A percentile compares a stretch with the other conserved stretches of the same genome.
phyloP scores from a whole-genome alignment of 768 basidiomycete species.

The Leccinum fibrillosum region DNA sequence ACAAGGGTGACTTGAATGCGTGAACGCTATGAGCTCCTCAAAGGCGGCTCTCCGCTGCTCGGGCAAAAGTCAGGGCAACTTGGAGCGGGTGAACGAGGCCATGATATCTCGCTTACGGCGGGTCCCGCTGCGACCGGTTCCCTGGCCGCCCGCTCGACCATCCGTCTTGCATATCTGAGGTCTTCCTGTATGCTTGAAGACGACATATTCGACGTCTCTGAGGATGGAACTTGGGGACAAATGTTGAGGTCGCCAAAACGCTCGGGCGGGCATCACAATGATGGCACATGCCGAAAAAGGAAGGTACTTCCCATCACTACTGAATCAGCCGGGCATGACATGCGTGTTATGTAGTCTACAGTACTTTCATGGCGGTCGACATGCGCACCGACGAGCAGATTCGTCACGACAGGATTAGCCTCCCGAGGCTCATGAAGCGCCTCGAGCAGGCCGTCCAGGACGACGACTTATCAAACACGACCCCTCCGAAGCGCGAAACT shows the following conservation, averaged over 20 bases:
- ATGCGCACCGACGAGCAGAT: slow-evolving; percentile 32
- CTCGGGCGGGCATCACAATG: slow-evolving; percentile 17
- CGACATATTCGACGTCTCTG: slow-evolving; percentile 14
- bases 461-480: slow-evolving; percentile 33
- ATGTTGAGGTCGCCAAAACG: background rate
- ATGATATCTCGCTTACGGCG: slow-evolving; percentile 32
- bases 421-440: slow-evolving; percentile 55
- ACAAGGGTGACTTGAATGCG: slow-evolving; percentile 42
- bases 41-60: slow-evolving; percentile 51
- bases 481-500: slow-evolving; percentile 24
- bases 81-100: background rate
- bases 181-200: slow-evolving; percentile 19
- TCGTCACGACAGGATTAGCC: slow-evolving; percentile 65
- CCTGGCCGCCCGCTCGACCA: slow-evolving; percentile 45
- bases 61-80: slow-evolving; percentile 9
- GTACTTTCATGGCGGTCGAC: background rate
- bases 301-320: slow-evolving; percentile 23
- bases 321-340: too few relatives aligned
- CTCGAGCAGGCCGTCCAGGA: slow-evolving; percentile 53
- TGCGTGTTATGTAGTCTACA: too few relatives aligned
- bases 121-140: slow-evolving; percentile 37
- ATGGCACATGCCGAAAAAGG: slow-evolving; percentile 12
- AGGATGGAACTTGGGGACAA: background rate
- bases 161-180: slow-evolving; percentile 24
- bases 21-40: slow-evolving; percentile 50